Percentiles rank a stretch among this genome's conserved stretches.
These are phyloP conservation scores for Fusarium bulbicola DNA, from an alignment of 2,329 filamentous ascomycete genomes.

Conservation along the genomic window DNA sequence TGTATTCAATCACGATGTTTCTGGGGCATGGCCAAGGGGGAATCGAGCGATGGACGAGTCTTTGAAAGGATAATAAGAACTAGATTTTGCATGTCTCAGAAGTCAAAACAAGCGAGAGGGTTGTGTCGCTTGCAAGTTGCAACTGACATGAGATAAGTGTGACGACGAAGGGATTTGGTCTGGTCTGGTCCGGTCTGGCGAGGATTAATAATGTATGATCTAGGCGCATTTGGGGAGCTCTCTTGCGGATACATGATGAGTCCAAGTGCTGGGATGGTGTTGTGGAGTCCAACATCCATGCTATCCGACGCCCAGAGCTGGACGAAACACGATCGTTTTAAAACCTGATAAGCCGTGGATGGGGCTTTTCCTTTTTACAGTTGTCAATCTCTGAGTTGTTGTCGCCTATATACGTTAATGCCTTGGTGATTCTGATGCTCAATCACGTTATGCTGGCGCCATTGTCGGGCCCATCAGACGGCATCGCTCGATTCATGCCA, in stretches of 20 bases:
- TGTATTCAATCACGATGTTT: slow-evolving; percentile 14
- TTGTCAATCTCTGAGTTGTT: slow-evolving; percentile 9
- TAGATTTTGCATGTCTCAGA: slow-evolving; percentile 19
- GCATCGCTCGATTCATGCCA: neutral
- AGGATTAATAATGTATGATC: slow-evolving; percentile 35
- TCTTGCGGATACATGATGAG: slow-evolving; percentile 35
- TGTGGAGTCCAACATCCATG: slow-evolving; percentile 22
- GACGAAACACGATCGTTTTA: slow-evolving; percentile 23
- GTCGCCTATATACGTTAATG: neutral
- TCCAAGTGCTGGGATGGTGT: slow-evolving; percentile 32
- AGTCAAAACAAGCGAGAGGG: slow-evolving; percentile 10
- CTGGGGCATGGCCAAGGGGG: slow-evolving; percentile 24
- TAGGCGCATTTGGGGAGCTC: slow-evolving; percentile 15
- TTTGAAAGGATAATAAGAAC: neutral
- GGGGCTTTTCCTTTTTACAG: neutral
- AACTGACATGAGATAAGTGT: slow-evolving; percentile 36
- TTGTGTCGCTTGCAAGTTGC: slow-evolving; percentile 14
- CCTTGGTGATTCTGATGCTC: neutral
- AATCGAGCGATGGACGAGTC: neutral
- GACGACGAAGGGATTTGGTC: slow-evolving; percentile 21
- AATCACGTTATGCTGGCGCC: neutral
- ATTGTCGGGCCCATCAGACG: neutral
- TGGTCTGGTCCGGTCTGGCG: neutral
- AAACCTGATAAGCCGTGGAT: neutral
- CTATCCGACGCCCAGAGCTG: slow-evolving; percentile 4